Conservation (phyloP, 1,139 yeast species). For the Nakaseomyces glabratus region DNA sequence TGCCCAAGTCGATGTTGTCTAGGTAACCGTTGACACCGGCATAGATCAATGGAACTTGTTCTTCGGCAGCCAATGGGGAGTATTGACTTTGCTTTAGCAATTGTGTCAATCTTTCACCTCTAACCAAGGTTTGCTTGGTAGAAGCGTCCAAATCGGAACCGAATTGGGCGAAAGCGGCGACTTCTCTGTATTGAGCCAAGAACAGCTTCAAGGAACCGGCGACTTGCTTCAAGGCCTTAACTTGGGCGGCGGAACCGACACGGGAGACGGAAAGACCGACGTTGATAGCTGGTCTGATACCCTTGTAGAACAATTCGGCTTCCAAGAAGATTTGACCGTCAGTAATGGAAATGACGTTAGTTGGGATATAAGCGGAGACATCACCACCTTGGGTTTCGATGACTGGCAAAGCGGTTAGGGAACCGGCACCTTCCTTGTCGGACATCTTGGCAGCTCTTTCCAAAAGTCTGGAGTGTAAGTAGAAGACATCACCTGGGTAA, state of each 20-base stretch:
- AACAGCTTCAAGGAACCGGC: constrained; percentile 99
- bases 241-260: constrained; percentile 99
- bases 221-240: constrained; percentile 99
- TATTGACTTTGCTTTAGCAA: constrained; percentile 96
- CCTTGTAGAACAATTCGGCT: constrained; percentile 99
- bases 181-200: constrained; percentile 99
- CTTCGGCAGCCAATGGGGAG: constrained; percentile 95
- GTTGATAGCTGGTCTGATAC: constrained; percentile 99
- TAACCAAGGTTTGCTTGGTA: constrained; percentile 95
- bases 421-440: constrained; percentile 82
- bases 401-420: constrained; percentile 91
- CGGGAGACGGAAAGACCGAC: constrained; percentile 99
- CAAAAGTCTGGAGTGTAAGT: constrained; percentile 90
- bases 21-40: constrained; percentile 99
- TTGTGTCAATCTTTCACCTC: constrained; percentile 99
- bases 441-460: constrained; percentile 98
- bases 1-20: constrained; percentile 76
- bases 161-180: constrained; percentile 99
- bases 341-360: constrained; percentile 93
- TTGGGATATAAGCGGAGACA: constrained; percentile 96
- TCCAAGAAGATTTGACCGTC: constrained; percentile 98
- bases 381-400: constrained; percentile 99
- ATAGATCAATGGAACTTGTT: constrained; percentile 96
- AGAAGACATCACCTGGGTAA: constrained; percentile 95
- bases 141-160: constrained; percentile 99